Evolutionary conservation across 1,284 basidiomycete species (phyloP).

Genomic region (Leccinum ponderosum): DNA sequence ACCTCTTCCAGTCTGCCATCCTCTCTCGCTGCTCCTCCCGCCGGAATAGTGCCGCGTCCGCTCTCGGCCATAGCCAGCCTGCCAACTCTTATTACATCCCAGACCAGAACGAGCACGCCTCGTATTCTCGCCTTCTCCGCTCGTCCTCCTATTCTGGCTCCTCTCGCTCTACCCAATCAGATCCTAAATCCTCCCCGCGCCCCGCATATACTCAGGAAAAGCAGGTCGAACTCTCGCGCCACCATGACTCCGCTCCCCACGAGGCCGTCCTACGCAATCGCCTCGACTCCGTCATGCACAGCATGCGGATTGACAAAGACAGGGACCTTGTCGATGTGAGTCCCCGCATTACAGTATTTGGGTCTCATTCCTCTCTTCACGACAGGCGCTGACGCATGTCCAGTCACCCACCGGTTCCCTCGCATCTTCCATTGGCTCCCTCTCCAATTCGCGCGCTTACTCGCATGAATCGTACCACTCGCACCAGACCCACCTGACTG

Average conservation of each 20-base stretch:
- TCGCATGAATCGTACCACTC: slow-evolving; percentile 23
- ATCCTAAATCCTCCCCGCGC: slow-evolving; percentile 14
- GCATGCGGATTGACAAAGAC: slow-evolving; percentile 31
- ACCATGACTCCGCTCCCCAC: slow-evolving; percentile 45
- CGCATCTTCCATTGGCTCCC: slow-evolving; percentile 34
- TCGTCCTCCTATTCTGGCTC: slow-evolving; percentile 32
- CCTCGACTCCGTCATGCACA: slow-evolving; percentile 52
- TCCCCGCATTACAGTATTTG: slow-evolving; percentile 4
- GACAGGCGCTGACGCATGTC: slow-evolving; percentile 17
- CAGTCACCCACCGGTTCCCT: slow-evolving; percentile 30
- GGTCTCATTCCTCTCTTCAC: slow-evolving; percentile 14
- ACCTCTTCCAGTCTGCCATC: slow-evolving; percentile 32
- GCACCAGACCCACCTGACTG: slow-evolving; percentile 24
- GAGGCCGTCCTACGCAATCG: slow-evolving; percentile 55
- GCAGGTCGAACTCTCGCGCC: slow-evolving; percentile 17
- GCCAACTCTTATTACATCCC: slow-evolving; percentile 24
- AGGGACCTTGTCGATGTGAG: slow-evolving; percentile 26
- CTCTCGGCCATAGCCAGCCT: slow-evolving; percentile 10
- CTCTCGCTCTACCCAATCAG: slow-evolving; percentile 25
- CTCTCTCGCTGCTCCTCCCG: slow-evolving; percentile 18
- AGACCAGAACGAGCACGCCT: slow-evolving; percentile 27
- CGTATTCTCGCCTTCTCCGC: slow-evolving; percentile 31
- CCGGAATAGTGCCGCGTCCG: slow-evolving; percentile 22
- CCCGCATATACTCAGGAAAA: slow-evolving; percentile 20
- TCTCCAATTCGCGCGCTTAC: slow-evolving; percentile 24